Conservation (phyloP, 2,329 filamentous ascomycete genomes). For the Periglandula ipomoeae region DNA sequence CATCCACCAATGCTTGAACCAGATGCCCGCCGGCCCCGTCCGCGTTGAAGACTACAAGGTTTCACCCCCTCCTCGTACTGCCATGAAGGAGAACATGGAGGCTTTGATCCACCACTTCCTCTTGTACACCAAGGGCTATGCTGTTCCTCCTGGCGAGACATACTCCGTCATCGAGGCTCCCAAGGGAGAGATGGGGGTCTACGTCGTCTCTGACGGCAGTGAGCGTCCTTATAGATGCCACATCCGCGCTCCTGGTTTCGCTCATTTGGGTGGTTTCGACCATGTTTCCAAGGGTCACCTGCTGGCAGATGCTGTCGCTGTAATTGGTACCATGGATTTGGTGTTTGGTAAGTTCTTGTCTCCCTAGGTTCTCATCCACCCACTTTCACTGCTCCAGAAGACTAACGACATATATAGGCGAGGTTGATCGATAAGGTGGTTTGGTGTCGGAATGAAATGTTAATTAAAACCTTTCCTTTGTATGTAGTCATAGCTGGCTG, state of each 20-base stretch:
- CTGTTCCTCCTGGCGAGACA: conserved; percentile 93
- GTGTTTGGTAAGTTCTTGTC: conserved; percentile 62
- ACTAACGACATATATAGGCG: conserved; percentile 31
- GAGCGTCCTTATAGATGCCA: conserved; percentile 97
- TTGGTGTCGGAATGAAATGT: conserved; percentile 18
- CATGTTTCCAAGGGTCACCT: conserved; percentile 88
- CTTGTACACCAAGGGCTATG: conserved; percentile 96
- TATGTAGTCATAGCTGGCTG: conserved; percentile 32
- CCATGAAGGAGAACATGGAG: conserved; percentile 99
- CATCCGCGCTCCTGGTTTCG: conserved; percentile 93
- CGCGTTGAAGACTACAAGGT: conserved; percentile 99
- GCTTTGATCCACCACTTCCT: conserved; percentile 98
- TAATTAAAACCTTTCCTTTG: conserved; percentile 23
- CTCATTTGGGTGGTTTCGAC: conserved; percentile 89
- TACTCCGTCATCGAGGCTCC: conserved; percentile 98
- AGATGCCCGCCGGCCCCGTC: conserved; percentile 92
- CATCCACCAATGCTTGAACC: conserved; percentile 97
- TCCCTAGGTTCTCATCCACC: neutral
- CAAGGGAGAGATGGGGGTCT: conserved; percentile 99
- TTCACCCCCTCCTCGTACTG: conserved; percentile 83
- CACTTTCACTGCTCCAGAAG: too few species aligned
- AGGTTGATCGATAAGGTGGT: conserved; percentile 47
- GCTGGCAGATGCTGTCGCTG: conserved; percentile 90
- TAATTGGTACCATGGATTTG: conserved; percentile 85
- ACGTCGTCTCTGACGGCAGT: conserved; percentile 87